Evolutionary conservation across 1,284 basidiomycete genomes (phyloP), one percentile per base, ranked within the genome.

Genomic region (Irpex sp.): DNA sequence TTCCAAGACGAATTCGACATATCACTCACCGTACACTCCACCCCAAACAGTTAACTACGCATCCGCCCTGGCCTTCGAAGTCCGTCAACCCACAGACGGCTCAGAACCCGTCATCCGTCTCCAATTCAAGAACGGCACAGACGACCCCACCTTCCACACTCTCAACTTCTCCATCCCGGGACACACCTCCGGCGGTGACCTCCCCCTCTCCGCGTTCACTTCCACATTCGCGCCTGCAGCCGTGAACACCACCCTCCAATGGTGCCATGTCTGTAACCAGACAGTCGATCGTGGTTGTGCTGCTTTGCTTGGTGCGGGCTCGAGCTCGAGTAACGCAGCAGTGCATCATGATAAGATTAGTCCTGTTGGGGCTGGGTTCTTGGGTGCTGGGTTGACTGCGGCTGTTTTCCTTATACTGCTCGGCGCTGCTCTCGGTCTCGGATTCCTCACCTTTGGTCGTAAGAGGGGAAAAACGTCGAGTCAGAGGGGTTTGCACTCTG

Each of bases 201-300:
- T 87, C 7, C 80, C 84, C 8, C 73, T 92, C 23, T 76, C 80
- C 9, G 75, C 73, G 0, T 88, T 93, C 70, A 71, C 83, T n/a
- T 68, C 78, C 59, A 75, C 76, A 23, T 72, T 91, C 45, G 69
- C 85, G 80, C 78, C 81, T 23, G 72, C 73, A 35, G 76, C 75
- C 4, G 76, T 89, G 62, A 82, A 84, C 63, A 79, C 78, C 21
- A 83, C 82, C 0, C 73, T 80, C 3, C 67, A 80, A n/a, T 89
- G 87, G 87, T 89, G 87, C 69, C 68, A 70, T 6, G 73, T 77
- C 5, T 89, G 87, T 73, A 72, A 72, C 33, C 88, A 88, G 72
- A 78, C 73, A 1, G 67, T 78, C 58, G 78, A 80, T 62, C 75
- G 86, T 59, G 86, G 86, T 16, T 88, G 87, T 62, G 80, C 70